These are phyloP conservation scores for Apiospora marii DNA, from an alignment of 2,329 filamentous ascomycete genomes.

Conservation along the genomic window DNA sequence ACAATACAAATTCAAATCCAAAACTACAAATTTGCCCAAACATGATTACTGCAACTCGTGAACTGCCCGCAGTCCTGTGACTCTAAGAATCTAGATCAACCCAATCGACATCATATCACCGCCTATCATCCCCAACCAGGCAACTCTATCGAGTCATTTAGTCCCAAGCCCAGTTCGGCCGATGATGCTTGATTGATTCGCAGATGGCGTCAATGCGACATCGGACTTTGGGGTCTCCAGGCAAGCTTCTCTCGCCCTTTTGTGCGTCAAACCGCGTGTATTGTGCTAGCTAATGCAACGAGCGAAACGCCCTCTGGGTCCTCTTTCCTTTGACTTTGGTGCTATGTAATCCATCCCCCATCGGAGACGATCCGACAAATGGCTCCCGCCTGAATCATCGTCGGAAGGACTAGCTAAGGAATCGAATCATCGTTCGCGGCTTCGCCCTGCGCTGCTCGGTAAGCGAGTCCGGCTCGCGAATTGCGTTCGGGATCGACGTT, in stretches of 20 bases:
- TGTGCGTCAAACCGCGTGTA: not conserved
- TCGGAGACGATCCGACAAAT: not conserved
- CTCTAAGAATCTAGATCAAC: not conserved
- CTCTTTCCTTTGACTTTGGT: conserved; percentile 4
- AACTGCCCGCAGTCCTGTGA: not conserved
- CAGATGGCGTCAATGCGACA: conserved; percentile 23
- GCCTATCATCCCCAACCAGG: not conserved
- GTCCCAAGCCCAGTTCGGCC: not conserved
- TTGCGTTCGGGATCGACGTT: not conserved
- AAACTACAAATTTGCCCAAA: not conserved
- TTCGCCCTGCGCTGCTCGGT: conserved; percentile 1
- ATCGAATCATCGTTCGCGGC: not conserved
- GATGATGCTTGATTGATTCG: conserved; percentile 19
- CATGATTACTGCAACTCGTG: not conserved
- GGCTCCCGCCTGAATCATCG: not conserved
- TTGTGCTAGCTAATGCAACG: too few species aligned
- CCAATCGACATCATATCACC: not conserved
- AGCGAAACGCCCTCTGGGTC: not conserved
- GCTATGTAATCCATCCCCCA: not conserved
- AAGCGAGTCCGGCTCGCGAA: conserved; percentile 1
- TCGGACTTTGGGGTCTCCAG: conserved; percentile 2
- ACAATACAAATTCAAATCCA: conserved; percentile 5
- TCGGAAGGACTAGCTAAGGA: not conserved
- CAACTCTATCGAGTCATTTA: conserved; percentile 14
- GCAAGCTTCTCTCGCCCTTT: not conserved